A percentile compares a stretch with the other conserved stretches of the same genome.
phyloP scores from a whole-genome alignment of 129 eudicot genomes.

The Scalesia atractyloides region DNA sequence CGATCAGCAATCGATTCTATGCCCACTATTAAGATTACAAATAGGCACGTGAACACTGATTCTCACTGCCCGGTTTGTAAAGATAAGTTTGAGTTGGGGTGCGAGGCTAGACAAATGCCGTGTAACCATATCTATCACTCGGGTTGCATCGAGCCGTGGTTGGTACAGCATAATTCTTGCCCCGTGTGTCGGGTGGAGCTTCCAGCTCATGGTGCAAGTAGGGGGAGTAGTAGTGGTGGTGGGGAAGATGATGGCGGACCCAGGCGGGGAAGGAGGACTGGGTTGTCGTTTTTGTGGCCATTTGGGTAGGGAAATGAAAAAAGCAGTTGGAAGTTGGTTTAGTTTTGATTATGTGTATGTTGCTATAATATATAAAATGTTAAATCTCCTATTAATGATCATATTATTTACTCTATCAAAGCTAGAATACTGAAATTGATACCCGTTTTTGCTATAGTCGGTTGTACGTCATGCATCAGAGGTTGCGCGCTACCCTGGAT shows the following conservation, averaged over 20 bases:
- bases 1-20: conserved; percentile 83
- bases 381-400: conserved; percentile 30
- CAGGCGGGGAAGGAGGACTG: conserved; percentile 69
- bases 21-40: conserved; percentile 80
- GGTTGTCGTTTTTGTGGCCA: conserved; percentile 75
- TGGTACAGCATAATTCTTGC: conserved; percentile 89
- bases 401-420: conserved; percentile 13
- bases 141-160: conserved; percentile 91
- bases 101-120: conserved; percentile 85
- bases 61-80: conserved; percentile 95
- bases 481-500: neutral
- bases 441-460: neutral
- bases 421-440: neutral
- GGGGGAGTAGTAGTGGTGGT: conserved; percentile 33
- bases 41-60: conserved; percentile 72
- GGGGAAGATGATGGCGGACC: conserved; percentile 35
- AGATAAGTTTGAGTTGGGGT: conserved; percentile 78
- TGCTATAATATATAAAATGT: conserved; percentile 22
- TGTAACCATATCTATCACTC: conserved; percentile 87
- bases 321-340: conserved; percentile 17
- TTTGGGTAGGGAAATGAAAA: conserved; percentile 49
- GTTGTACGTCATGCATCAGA: neutral
- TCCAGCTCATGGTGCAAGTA: conserved; percentile 55
- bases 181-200: conserved; percentile 92
- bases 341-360: conserved; percentile 18